phyloP scores from a whole-genome alignment of 2,329 filamentous ascomycete genomes.

The Ophiostoma piceae region DNA sequence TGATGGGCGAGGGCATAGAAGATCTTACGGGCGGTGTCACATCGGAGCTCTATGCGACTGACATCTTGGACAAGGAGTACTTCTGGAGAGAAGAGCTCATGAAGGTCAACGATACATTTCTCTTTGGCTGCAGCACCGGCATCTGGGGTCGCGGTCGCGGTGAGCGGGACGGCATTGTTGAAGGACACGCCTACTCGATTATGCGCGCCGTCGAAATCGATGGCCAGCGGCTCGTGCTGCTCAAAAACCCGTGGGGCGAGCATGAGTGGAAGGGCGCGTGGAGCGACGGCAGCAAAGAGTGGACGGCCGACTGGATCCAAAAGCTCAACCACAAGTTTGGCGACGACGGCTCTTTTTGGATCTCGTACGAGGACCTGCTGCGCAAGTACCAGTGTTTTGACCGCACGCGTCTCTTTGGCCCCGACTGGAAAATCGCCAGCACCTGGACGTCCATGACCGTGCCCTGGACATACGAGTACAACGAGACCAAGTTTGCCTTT shows the following conservation, averaged over 20 bases:
- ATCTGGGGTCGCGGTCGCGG: slow-evolving; percentile 59
- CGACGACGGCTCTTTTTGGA: slow-evolving; percentile 60
- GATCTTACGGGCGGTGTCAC: slow-evolving; percentile 65
- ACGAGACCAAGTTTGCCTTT: slow-evolving; percentile 56
- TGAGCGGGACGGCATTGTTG: slow-evolving; percentile 52
- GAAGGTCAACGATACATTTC: slow-evolving; percentile 73
- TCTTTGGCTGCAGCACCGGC: slow-evolving; percentile 63
- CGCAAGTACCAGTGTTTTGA: slow-evolving; percentile 59
- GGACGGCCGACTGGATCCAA: slow-evolving; percentile 52
- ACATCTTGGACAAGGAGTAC: slow-evolving; percentile 70
- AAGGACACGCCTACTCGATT: slow-evolving; percentile 57
- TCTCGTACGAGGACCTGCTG: slow-evolving; percentile 57
- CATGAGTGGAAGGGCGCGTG: slow-evolving; percentile 58
- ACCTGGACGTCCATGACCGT: slow-evolving; percentile 59
- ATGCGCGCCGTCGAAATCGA: slow-evolving; percentile 49
- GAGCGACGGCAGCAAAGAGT: slow-evolving; percentile 57
- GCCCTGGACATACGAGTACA: slow-evolving; percentile 57
- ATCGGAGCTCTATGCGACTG: slow-evolving; percentile 60
- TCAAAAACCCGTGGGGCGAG: slow-evolving; percentile 56
- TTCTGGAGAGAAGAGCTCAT: slow-evolving; percentile 81
- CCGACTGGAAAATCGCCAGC: slow-evolving; percentile 53
- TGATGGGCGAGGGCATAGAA: slow-evolving; percentile 43
- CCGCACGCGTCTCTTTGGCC: slow-evolving; percentile 57
- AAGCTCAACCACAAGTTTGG: slow-evolving; percentile 57
- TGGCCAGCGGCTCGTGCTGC: slow-evolving; percentile 48